Percentiles rank a stretch among this genome's conserved stretches.
Conservation (phyloP, 371 early-diverging fungal genomes). For the Blakeslea trispora region DNA sequence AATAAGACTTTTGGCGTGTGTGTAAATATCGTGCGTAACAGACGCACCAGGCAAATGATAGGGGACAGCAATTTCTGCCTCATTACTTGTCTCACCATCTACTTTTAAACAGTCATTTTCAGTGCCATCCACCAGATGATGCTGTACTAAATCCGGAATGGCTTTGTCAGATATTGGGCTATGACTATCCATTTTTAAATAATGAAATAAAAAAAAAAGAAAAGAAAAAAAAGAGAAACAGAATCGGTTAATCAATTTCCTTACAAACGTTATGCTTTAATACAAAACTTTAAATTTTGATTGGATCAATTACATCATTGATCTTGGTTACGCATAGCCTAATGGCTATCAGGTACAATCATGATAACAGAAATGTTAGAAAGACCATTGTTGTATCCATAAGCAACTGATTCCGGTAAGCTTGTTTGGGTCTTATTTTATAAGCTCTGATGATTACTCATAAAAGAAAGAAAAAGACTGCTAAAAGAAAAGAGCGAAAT, state of each 20-base stretch:
- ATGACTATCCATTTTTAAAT: constrained; percentile 6
- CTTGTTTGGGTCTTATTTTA: too few relatives aligned
- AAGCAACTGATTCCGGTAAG: too few relatives aligned
- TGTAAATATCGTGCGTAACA: constrained; percentile 53
- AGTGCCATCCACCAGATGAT: constrained; percentile 30
- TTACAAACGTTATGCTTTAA: too few relatives aligned
- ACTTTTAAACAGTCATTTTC: background rate
- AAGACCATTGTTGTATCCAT: background rate
- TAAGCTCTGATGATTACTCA: too few relatives aligned
- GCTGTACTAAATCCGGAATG: constrained; percentile 34
- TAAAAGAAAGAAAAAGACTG: too few relatives aligned
- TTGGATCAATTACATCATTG: too few relatives aligned
- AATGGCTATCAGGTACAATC: too few relatives aligned
- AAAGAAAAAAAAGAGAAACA: constrained; percentile 1
- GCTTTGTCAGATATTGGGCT: constrained; percentile 35
- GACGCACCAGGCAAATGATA: constrained; percentile 50
- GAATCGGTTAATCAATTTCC: too few relatives aligned
- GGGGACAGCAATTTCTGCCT: constrained; percentile 36
- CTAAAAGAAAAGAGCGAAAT: too few relatives aligned
- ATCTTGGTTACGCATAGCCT: too few relatives aligned
- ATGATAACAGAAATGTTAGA: background rate
- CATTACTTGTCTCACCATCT: constrained; percentile 3
- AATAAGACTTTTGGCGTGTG: constrained; percentile 37
- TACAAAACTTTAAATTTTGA: too few relatives aligned
- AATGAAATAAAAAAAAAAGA: constrained; percentile 6